Evolutionary conservation across 2,329 filamentous ascomycete species (phyloP).

Genomic region (Botrytis porri): DNA sequence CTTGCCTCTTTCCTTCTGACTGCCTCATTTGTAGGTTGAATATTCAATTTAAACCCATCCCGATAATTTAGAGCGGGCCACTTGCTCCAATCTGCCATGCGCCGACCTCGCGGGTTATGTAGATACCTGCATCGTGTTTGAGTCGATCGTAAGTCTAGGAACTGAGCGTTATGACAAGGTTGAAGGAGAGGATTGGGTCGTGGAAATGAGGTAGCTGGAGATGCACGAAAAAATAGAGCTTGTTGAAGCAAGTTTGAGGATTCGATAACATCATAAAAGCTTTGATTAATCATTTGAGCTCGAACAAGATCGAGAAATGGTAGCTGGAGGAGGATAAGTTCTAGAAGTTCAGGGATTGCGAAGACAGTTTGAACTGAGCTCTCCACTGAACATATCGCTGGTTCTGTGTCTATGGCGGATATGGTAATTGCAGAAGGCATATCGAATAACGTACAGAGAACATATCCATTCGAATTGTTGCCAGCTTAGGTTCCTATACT

Average conservation of each 20-base stretch:
- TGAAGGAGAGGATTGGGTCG: constrained; percentile 13
- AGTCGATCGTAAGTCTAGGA: constrained; percentile 10
- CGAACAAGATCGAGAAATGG: constrained; percentile 17
- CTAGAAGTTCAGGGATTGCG: constrained; percentile 14
- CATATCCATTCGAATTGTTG: not conserved
- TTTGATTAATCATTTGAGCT: constrained; percentile 13
- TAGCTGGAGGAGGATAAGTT: constrained; percentile 15
- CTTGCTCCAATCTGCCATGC: not conserved
- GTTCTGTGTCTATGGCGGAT: not conserved
- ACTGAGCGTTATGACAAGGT: constrained; percentile 15
- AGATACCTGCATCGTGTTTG: constrained; percentile 12
- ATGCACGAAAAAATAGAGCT: constrained; percentile 7
- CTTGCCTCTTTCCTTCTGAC: constrained; percentile 10
- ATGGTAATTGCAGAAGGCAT: not conserved
- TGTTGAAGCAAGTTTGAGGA: constrained; percentile 14
- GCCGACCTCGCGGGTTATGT: not conserved
- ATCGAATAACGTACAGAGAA: not conserved
- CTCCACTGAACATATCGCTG: not conserved
- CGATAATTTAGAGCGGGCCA: constrained; percentile 2
- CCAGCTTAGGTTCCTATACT: not conserved
- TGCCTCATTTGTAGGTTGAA: not conserved
- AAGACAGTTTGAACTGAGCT: constrained; percentile 10
- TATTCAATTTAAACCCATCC: not conserved
- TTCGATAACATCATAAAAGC: not conserved
- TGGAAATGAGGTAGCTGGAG: constrained; percentile 7